Evolutionary conservation across 176 grass and related monocot species (phyloP).

Genomic region (Pharus latifolius): DNA sequence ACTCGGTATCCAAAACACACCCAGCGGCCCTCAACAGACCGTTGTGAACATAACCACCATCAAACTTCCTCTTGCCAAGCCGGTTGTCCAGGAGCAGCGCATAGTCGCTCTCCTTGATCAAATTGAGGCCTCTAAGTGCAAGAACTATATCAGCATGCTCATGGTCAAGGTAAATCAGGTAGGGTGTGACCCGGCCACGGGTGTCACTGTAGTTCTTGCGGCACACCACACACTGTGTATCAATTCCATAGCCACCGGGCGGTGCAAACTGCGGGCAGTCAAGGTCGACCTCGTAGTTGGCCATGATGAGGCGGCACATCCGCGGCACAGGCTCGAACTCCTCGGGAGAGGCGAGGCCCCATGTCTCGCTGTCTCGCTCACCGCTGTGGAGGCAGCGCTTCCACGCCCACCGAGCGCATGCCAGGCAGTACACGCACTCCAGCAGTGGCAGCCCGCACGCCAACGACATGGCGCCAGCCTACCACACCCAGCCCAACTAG

Average conservation of each 20-base stretch:
- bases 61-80: conserved; percentile 68
- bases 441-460: conserved; percentile 75
- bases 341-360: conserved; percentile 45
- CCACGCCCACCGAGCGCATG: conserved; percentile 86
- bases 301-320: conserved; percentile 84
- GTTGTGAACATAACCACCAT: conserved; percentile 87
- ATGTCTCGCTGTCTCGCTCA: conserved; percentile 67
- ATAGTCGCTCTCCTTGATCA: conserved; percentile 69
- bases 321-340: conserved; percentile 73
- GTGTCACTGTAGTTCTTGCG: conserved; percentile 57
- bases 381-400: conserved; percentile 88
- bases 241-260: conserved; percentile 22
- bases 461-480: conserved; percentile 45
- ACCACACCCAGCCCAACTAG: not conserved
- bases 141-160: conserved; percentile 61
- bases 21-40: conserved; percentile 64
- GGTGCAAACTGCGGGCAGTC: conserved; percentile 9
- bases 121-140: conserved; percentile 67
- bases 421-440: conserved; percentile 97
- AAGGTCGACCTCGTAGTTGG: conserved; percentile 56
- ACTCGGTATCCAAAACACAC: conserved; percentile 71
- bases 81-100: conserved; percentile 77
- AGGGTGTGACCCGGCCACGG: conserved; percentile 59
- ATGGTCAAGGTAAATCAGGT: conserved; percentile 85
- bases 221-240: conserved; percentile 33